Evolutionary conservation across 306 rosid species (phyloP).

Genomic region (Vicia sativa): DNA sequence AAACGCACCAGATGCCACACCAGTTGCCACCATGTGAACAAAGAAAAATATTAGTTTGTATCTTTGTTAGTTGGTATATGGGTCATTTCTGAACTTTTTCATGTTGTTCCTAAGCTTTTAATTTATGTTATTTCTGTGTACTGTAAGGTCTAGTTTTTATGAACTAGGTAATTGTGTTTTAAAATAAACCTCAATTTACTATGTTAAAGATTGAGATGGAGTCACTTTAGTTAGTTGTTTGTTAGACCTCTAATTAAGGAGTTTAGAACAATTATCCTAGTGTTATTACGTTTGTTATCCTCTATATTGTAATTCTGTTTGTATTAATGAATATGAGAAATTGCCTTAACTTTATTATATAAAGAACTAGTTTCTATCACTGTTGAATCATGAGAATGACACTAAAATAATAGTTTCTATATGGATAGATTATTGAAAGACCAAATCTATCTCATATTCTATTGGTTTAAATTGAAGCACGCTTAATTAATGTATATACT

Average conservation of each 20-base stretch:
- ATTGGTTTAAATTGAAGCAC: neutral
- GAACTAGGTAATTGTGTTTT: neutral
- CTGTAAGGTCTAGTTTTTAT: neutral
- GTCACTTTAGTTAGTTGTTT: neutral
- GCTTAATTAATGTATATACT: neutral
- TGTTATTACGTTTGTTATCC: too few species aligned
- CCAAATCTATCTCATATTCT: neutral
- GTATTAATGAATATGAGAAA: too few species aligned
- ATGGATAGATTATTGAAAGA: neutral
- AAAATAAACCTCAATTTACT: neutral
- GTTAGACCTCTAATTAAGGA: too few species aligned
- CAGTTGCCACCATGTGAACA: constrained; percentile 26
- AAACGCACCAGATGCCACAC: constrained; percentile 28
- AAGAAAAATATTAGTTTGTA: neutral
- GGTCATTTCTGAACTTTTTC: neutral
- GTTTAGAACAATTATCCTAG: too few species aligned
- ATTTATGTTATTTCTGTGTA: neutral
- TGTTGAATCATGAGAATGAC: neutral
- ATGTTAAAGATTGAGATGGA: neutral
- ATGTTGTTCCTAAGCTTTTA: neutral
- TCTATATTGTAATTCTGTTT: too few species aligned
- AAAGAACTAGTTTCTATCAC: too few species aligned
- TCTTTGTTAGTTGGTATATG: neutral
- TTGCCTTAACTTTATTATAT: too few species aligned
- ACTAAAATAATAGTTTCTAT: neutral